phyloP scores from a whole-genome alignment of 2,329 filamentous ascomycete genomes.

The Sclerotinia nivalis region DNA sequence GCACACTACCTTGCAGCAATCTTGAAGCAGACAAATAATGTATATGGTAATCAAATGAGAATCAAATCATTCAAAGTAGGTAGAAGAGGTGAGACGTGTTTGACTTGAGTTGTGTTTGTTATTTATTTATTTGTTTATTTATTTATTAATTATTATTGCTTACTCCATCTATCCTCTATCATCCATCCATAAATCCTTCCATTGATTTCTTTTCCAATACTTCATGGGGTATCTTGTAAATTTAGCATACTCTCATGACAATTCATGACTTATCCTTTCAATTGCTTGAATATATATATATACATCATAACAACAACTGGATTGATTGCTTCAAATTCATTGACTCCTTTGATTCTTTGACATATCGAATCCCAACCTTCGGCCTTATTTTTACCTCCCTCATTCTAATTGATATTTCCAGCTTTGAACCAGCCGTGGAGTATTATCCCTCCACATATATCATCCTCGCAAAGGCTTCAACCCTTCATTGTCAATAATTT shows the following conservation, averaged over 20 bases:
- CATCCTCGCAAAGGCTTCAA: slow-evolving; percentile 1
- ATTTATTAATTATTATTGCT: not conserved
- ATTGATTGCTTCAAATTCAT: not conserved
- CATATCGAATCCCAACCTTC: not conserved
- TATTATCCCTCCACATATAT: not conserved
- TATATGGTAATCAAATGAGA: not conserved
- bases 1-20: not conserved
- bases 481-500: not conserved
- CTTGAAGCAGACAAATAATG: not conserved
- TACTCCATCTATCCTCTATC: not conserved
- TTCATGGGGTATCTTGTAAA: not conserved
- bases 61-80: not conserved
- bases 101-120: not conserved
- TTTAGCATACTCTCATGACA: not conserved
- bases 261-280: not conserved
- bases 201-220: not conserved
- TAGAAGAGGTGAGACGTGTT: not conserved
- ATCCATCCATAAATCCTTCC: not conserved
- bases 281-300: not conserved
- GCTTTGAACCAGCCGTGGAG: not conserved
- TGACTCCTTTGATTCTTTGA: not conserved
- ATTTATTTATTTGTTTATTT: not conserved
- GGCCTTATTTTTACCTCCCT: not conserved
- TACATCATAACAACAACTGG: not conserved
- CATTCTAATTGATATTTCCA: slow-evolving; percentile 1